Percentiles rank a stretch among this genome's conserved stretches.
These are phyloP conservation scores for Benincasa hispida DNA, from an alignment of 306 rosid species.

Conservation along the genomic window DNA sequence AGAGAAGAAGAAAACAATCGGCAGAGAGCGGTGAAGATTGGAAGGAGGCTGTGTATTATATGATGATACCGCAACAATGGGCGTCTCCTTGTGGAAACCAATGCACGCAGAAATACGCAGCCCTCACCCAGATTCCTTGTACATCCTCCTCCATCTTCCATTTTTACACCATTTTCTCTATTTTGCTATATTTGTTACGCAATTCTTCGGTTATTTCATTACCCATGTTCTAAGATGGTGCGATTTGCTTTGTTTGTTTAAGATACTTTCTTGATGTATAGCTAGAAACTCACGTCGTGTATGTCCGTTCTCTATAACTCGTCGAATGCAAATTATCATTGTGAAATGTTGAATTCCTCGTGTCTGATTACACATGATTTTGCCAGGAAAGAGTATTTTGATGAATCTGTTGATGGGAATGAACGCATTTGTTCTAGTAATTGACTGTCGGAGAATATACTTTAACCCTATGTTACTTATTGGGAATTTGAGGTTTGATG, in stretches of 20 bases:
- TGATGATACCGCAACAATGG: slow-evolving; percentile 73
- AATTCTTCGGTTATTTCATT: neutral
- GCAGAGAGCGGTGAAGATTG: neutral
- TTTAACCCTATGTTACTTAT: neutral
- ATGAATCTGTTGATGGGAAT: neutral
- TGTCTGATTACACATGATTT: neutral
- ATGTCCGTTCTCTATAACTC: neutral
- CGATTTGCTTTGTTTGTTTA: neutral
- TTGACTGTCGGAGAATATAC: neutral
- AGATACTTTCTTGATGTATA: neutral
- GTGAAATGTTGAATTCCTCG: neutral
- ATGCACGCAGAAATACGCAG: slow-evolving; percentile 69
- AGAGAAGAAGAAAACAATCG: neutral
- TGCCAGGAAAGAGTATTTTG: neutral
- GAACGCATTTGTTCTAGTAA: neutral
- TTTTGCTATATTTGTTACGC: neutral
- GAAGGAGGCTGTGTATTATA: neutral
- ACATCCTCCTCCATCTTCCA: neutral
- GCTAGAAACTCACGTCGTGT: neutral
- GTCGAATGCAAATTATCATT: neutral
- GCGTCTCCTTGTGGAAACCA: slow-evolving; percentile 56
- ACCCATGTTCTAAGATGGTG: neutral
- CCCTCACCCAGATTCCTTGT: slow-evolving; percentile 74
- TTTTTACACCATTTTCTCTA: neutral
- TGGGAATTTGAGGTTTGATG: neutral